Percentiles rank a stretch among this genome's conserved stretches.
These are phyloP conservation scores for Physaria fendleri DNA, from an alignment of 345 rosid genomes.

Conservation along the genomic window DNA sequence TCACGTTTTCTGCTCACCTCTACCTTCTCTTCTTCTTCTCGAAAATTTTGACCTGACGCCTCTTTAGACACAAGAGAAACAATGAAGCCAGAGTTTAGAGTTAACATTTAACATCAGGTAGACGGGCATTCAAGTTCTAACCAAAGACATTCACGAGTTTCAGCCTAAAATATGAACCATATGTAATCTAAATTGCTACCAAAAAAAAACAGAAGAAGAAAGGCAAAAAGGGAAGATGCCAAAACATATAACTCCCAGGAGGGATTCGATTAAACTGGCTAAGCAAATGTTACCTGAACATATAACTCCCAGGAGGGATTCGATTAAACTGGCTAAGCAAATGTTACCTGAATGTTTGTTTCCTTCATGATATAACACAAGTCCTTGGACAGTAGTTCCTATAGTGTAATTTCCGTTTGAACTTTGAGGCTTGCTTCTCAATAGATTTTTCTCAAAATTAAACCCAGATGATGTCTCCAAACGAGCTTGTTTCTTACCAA, in stretches of 20 bases:
- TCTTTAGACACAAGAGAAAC: constrained; percentile 35
- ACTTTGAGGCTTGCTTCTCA: constrained; percentile 7
- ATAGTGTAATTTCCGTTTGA: constrained; percentile 1
- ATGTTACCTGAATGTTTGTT: constrained; percentile 40
- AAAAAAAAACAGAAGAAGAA: background rate
- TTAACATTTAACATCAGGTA: too few species aligned
- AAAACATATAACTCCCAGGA: background rate
- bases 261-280: background rate
- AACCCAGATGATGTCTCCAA: constrained; percentile 40
- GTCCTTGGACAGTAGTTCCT: constrained; percentile 18
- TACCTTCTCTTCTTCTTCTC: constrained; percentile 33
- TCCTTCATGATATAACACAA: constrained; percentile 14
- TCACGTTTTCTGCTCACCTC: constrained; percentile 14
- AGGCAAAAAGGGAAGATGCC: background rate
- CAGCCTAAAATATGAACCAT: background rate
- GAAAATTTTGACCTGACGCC: constrained; percentile 73
- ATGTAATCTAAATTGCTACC: background rate
- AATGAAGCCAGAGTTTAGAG: background rate
- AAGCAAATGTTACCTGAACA: constrained; percentile 42
- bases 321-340: constrained; percentile 3
- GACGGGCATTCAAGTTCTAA: too few species aligned
- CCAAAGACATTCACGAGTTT: too few species aligned
- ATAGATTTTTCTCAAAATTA: constrained; percentile 25
- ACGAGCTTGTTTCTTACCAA: constrained; percentile 29
- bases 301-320: background rate